phyloP scores from a whole-genome alignment of 441 rosid genomes.

The Populus hybrid region DNA sequence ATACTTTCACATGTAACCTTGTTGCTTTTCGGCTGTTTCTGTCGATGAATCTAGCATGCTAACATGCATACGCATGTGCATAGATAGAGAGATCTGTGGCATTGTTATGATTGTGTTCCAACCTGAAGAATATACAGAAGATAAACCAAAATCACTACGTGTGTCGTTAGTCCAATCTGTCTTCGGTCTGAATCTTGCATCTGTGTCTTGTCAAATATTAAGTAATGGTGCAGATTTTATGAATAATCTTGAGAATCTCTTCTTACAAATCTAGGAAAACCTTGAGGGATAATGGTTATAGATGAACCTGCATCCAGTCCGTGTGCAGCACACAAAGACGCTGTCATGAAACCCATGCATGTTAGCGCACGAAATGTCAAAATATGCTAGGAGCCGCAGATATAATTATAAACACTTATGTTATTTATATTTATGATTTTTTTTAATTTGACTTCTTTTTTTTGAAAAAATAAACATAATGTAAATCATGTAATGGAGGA shows the following conservation, averaged over 20 bases:
- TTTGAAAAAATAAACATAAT: too few species aligned
- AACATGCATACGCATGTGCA: conserved; percentile 19
- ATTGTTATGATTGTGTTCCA: conserved; percentile 6
- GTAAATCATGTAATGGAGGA: too few species aligned
- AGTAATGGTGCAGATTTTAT: background rate
- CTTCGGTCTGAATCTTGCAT: background rate
- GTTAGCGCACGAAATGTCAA: too few species aligned
- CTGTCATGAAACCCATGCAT: too few species aligned
- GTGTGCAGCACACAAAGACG: too few species aligned
- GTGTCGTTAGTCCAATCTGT: background rate
- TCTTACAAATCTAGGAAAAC: too few species aligned
- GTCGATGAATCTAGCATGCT: background rate
- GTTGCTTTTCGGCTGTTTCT: background rate
- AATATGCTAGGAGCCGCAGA: too few species aligned
- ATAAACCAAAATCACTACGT: background rate
- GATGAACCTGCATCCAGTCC: too few species aligned
- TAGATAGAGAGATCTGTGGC: background rate
- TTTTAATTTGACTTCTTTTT: too few species aligned
- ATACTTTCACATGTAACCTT: conserved; percentile 16
- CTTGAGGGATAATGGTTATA: too few species aligned
- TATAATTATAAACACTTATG: too few species aligned
- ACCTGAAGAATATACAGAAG: background rate
- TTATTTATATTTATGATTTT: too few species aligned
- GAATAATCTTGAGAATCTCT: background rate
- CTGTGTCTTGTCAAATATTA: background rate